Percentiles rank a stretch among this genome's conserved stretches.
phyloP scores from a whole-genome alignment of 176 grass and related monocot genomes.

The Dactylis glomerata region DNA sequence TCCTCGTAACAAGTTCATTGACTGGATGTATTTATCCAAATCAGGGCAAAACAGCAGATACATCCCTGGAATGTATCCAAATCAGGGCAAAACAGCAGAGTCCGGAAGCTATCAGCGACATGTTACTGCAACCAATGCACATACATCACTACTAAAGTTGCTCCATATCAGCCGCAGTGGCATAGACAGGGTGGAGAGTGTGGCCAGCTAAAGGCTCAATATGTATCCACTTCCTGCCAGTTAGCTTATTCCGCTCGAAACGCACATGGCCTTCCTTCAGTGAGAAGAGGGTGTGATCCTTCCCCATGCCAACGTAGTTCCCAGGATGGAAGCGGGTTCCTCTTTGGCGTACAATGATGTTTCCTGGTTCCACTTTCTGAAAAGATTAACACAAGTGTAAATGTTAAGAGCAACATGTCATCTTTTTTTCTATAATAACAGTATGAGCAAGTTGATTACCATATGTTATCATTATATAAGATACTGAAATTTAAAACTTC shows the following conservation, averaged over 20 bases:
- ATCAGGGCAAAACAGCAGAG: not conserved
- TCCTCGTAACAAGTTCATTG: not conserved
- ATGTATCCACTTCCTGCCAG: conserved; percentile 84
- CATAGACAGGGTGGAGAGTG: conserved; percentile 64
- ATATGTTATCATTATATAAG: not conserved
- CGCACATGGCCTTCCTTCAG: conserved; percentile 81
- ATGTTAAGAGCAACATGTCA: not conserved
- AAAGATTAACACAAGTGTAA: not conserved
- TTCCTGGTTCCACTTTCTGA: conserved; percentile 62
- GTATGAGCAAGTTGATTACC: not conserved
- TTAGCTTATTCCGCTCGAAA: conserved; percentile 81
- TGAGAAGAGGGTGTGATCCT: conserved; percentile 76
- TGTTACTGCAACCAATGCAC: not conserved
- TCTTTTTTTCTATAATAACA: not conserved
- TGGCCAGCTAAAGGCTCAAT: conserved; percentile 67
- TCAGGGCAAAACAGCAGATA: not conserved
- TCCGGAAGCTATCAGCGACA: not conserved
- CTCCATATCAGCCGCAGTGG: conserved; percentile 23
- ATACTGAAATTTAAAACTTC: not conserved
- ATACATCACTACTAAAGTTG: not conserved
- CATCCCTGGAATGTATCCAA: not conserved
- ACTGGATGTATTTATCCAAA: not conserved
- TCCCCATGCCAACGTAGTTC: conserved; percentile 81
- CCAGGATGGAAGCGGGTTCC: conserved; percentile 79
- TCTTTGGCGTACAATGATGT: conserved; percentile 82